Conservation (phyloP, 163 green algal species). For the Scenedesmus sp. region DNA sequence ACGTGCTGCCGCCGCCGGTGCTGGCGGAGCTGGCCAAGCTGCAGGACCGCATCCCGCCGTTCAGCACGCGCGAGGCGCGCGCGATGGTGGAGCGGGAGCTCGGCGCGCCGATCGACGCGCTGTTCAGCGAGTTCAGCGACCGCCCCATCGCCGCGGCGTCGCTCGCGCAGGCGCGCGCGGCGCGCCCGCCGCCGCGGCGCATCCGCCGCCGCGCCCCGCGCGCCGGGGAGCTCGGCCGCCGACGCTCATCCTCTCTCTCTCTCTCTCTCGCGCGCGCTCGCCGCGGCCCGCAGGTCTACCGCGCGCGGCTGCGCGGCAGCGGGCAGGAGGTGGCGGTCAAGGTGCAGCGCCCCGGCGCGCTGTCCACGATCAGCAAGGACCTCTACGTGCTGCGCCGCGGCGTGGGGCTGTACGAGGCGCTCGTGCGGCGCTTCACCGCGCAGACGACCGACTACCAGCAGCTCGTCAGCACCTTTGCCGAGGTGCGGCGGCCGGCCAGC, state of each 20-base stretch:
- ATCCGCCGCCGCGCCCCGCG: too few species aligned
- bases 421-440: conserved; percentile 78
- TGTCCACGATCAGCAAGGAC: conserved; percentile 73
- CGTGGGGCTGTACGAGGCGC: conserved; percentile 81
- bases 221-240: too few species aligned
- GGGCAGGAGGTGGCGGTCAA: conserved; percentile 88
- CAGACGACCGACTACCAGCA: conserved; percentile 88
- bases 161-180: conserved; percentile 74
- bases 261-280: neutral
- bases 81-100: conserved; percentile 67
- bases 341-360: conserved; percentile 77
- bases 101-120: conserved; percentile 60
- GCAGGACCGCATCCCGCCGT: conserved; percentile 85
- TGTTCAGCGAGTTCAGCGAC: conserved; percentile 80
- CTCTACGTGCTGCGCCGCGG: conserved; percentile 90
- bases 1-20: conserved; percentile 86
- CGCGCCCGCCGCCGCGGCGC: neutral
- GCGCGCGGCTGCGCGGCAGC: conserved; percentile 61
- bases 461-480: conserved; percentile 83
- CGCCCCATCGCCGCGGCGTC: conserved; percentile 83
- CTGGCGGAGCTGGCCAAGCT: conserved; percentile 79
- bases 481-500: too few species aligned
- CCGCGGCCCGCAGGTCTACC: conserved; percentile 71
- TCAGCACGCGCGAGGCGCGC: conserved; percentile 59
- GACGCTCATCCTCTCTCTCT: neutral